Evolutionary conservation across 2,329 filamentous ascomycete species (phyloP), one percentile per base, ranked within the genome.

Genomic region (Sarocladium strictum): DNA sequence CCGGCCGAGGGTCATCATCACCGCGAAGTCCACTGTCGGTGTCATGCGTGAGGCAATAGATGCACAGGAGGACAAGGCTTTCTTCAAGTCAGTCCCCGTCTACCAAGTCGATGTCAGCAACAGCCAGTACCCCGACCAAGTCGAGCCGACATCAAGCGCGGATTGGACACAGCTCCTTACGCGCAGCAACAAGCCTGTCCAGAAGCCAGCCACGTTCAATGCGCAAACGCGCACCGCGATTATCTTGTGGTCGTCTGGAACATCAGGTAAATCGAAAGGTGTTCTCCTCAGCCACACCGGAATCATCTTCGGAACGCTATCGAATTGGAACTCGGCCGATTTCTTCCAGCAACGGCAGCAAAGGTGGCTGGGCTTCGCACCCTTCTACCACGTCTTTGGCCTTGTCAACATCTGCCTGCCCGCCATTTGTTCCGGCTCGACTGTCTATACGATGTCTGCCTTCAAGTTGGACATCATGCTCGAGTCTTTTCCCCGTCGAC

Each of bases 201-300:
- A 71, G 26, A 67, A 60, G 17, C 69, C 66, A 0, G 64, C 65
- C 1, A 67, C 71, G 11, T 73, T 78, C 56, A 63, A 62, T 0
- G 41, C 61, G 1, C 15, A 41, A 4, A 85, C 85, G 60, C 89
- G 89, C 64, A 85, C 81, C 2, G 72, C 71, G 38, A 61, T 74
- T 1, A 72, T 75, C 49, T 65, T 75, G 53, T 75, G 72, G 72
- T 74, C 72, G 0, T 83, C 78, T 1, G 79, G 87, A 12, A 89
- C 85, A 0, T 91, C 88, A 0, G 88, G 88, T 1, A 74, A 86
- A 0, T 86, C 87, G 12, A 91, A 91, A 65, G 87, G 87, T 35
- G 87, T 90, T 1, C 78, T 87, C 62, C 82, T 90, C 53, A 83
- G 83, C 2, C 87, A 91, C 65, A 73, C 74, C 55, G 87, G 88